phyloP scores from a whole-genome alignment of 331 rosid species.

The Acacia concinna region DNA sequence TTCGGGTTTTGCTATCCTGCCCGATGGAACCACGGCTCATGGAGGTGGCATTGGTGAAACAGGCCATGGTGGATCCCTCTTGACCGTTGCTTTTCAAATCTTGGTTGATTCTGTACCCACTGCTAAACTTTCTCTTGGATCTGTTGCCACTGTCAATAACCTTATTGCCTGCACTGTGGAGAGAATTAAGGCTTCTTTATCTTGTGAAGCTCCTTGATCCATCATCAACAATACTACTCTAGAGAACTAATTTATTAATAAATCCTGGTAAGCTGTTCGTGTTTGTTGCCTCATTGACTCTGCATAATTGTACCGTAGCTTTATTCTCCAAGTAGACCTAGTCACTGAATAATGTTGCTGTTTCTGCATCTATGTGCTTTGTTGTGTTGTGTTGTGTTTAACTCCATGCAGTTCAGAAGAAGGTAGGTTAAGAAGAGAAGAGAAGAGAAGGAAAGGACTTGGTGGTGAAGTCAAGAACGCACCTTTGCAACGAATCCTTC shows the following conservation, averaged over 20 bases:
- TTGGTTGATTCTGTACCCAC: constrained; percentile 94
- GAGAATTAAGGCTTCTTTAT: constrained; percentile 79
- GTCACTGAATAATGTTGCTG: background rate
- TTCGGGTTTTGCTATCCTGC: constrained; percentile 92
- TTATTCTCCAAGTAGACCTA: background rate
- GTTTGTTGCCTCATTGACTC: background rate
- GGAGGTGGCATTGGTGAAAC: constrained; percentile 46
- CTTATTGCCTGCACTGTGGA: constrained; percentile 94
- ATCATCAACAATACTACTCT: background rate
- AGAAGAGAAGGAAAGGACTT: background rate
- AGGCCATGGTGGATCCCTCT: constrained; percentile 72
- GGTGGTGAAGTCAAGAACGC: constrained; percentile 97
- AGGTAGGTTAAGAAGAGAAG: background rate
- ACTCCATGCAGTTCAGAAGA: constrained; percentile 31
- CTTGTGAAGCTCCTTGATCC: constrained; percentile 54
- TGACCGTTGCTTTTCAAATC: constrained; percentile 94
- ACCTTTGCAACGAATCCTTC: constrained; percentile 70
- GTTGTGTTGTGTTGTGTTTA: background rate
- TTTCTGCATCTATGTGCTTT: background rate
- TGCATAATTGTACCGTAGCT: background rate
- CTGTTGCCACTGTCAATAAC: constrained; percentile 91
- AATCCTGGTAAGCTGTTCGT: background rate
- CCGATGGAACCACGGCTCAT: constrained; percentile 56
- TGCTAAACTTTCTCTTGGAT: constrained; percentile 89
- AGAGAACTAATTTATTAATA: background rate